Conservation (phyloP, 306 rosid species). For the Vigna reflexopilosa region DNA sequence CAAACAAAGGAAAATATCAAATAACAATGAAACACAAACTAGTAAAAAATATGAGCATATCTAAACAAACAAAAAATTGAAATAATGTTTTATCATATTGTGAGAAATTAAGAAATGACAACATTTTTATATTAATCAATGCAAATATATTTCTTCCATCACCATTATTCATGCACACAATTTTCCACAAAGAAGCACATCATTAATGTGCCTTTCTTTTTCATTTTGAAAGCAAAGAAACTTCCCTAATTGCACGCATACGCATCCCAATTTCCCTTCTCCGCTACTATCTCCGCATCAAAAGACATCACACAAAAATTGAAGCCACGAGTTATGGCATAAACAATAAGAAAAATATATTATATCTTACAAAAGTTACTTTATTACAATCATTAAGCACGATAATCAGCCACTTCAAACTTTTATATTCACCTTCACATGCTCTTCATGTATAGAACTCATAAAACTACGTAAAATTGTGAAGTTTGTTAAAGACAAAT, state of each 20-base stretch:
- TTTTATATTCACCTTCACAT: no score
- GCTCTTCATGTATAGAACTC: no score
- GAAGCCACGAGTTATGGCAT: neutral
- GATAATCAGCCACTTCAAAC: no score
- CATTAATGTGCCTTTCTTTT: neutral
- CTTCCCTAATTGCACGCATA: neutral
- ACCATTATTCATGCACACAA: neutral
- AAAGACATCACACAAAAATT: neutral
- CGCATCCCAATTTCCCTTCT: constrained; percentile 33
- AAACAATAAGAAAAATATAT: neutral
- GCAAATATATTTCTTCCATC: neutral
- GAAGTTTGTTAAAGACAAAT: no score
- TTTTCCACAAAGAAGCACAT: neutral
- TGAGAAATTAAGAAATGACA: no score
- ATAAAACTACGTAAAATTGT: no score
- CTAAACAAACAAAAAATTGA: no score
- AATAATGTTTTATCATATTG: no score
- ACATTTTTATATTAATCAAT: no score
- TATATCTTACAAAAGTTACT: neutral
- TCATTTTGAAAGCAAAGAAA: constrained; percentile 22
- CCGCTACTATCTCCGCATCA: constrained; percentile 39
- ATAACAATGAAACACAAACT: no score
- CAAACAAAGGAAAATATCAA: neutral
- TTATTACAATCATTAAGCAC: neutral
- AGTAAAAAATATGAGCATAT: no score